phyloP scores from a whole-genome alignment of 1,284 basidiomycete genomes.

The Heterobasidion occidentale region DNA sequence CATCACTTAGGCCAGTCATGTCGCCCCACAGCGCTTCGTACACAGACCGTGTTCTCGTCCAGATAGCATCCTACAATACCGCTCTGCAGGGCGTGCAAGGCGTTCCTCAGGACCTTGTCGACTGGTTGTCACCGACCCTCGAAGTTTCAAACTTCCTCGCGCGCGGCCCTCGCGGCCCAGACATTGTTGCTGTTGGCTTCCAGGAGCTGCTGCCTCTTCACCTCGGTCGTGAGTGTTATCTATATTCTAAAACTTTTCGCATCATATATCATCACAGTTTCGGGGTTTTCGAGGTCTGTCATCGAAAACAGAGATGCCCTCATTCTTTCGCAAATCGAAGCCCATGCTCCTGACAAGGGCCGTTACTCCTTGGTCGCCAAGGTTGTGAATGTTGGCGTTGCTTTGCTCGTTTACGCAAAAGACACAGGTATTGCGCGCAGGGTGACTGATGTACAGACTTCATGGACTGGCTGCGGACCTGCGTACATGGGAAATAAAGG shows the following conservation, averaged over 20 bases:
- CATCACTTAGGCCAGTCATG: background rate
- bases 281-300: constrained; percentile 54
- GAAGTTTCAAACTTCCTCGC: constrained; percentile 68
- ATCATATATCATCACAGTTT: constrained; percentile 32
- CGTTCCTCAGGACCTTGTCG: constrained; percentile 73
- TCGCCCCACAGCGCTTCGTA: background rate
- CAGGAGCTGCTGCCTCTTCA: constrained; percentile 85
- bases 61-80: constrained; percentile 82
- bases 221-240: constrained; percentile 53
- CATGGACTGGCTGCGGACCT: constrained; percentile 72
- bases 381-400: constrained; percentile 73
- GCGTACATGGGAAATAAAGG: constrained; percentile 93
- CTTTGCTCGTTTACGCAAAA: constrained; percentile 72
- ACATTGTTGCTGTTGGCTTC: constrained; percentile 85
- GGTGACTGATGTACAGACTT: constrained; percentile 62
- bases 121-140: constrained; percentile 75
- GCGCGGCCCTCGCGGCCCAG: constrained; percentile 52
- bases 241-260: constrained; percentile 5
- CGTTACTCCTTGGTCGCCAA: constrained; percentile 67
- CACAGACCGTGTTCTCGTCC: constrained; percentile 48
- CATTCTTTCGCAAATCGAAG: constrained; percentile 65
- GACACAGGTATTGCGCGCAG: constrained; percentile 58
- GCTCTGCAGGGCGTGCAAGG: constrained; percentile 69
- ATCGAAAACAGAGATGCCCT: constrained; percentile 54
- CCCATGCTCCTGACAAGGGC: constrained; percentile 57